Evolutionary conservation across 805 yeast species (phyloP), one percentile per base, ranked within the genome.

Genomic region (Ogataea zsoltii): DNA sequence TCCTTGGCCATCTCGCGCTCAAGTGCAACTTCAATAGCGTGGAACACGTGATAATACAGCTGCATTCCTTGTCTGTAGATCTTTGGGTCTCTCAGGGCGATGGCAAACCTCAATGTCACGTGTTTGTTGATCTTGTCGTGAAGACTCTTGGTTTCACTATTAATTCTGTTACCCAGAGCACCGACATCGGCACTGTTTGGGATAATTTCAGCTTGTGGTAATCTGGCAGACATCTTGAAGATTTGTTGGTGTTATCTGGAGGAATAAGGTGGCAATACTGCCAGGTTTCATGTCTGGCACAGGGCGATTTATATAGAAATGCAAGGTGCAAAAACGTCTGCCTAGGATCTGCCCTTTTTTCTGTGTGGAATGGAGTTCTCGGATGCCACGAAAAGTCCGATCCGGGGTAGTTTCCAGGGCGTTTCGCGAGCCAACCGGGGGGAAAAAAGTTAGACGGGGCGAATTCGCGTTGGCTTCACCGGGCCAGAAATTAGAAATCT

Each of bases 151-250:
- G 96, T 88, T 57, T 80, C 83, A 38, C 63, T 61, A 63, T 88
- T 88, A 59, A 88, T 88, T 61, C 96, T 72, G 72, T 88, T 88
- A 38, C 83, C 96, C 42, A 88, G 70, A 6, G 96, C 96, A 19
- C 91, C 96, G 14, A 82, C 69, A 61, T 88, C 96, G n/a, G 78
- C 76, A 45, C 84, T 83, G n/a, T 80, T 73, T 2, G 96, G 96
- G 26, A 88, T 75, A 28, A 83, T 77, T 60, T 82, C 87, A 15
- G 50, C 42, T 43, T 51, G 50, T 7, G 51, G 54, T 9, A 53
- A 34, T 36, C 37, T 53, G 16, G 44, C 31, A 11, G 53, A 34
- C 49, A 55, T 45, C 17, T 39, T 45, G 38, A 16, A 13, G 13
- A 14, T 36, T 23, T 31, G 25, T 36, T 23, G 4, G 32, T 26